Base-by-base conservation (phyloP, 208 protist genomes). In the Trypanosomatidae sp. region DNA sequence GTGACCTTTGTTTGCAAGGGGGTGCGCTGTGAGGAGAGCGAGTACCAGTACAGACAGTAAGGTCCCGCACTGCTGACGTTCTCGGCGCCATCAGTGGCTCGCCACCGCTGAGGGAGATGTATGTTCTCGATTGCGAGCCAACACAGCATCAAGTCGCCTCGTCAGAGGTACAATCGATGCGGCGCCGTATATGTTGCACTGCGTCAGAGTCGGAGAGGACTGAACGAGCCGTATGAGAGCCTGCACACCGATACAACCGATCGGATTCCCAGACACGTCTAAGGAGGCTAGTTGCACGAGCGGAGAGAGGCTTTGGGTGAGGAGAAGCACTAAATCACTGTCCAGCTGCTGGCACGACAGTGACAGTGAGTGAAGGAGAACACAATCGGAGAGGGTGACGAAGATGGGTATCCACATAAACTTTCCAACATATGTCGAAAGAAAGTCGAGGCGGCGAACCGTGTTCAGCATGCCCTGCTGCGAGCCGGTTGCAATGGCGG, bases 261-360 rank as follows among this genome's bases (percentile, higher is more conserved):
- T 87, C 7, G 87, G 87, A 71, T 92, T 92, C 28, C 71, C 67
- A n/a, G 87, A 92, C 4, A 92, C 74, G 72, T 92, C 87, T 36
- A 92, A 71, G 28, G 25, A 55, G 15, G 33, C 55, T 0, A 92
- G 25, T 25, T 44, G 43, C 19, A 81, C 71, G 55, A 89, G 64
- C 30, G 72, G 49, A 17, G n/a, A 6, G 9, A 92, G 66, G 36
- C 80, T 71, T 49, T 59, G 52, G 66, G 79, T 81, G 5, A 92
- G 64, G 12, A 92, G 53, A 28, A 87, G 46, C n/a, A 90, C 69
- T 6, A 83, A 46, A 3, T 71, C 75, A 43, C 80, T 88, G n/a
- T 70, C 83, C 39, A 92, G 76, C 22, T 78, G 60, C 58, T 87
- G 79, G 67, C 76, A 49, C 5, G 76, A 59, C 25, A 92, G 60